A percentile compares a stretch with the other conserved stretches of the same genome.
These are phyloP conservation scores for Clitoria ternatea DNA, from an alignment of 306 rosid species.

Conservation along the genomic window DNA sequence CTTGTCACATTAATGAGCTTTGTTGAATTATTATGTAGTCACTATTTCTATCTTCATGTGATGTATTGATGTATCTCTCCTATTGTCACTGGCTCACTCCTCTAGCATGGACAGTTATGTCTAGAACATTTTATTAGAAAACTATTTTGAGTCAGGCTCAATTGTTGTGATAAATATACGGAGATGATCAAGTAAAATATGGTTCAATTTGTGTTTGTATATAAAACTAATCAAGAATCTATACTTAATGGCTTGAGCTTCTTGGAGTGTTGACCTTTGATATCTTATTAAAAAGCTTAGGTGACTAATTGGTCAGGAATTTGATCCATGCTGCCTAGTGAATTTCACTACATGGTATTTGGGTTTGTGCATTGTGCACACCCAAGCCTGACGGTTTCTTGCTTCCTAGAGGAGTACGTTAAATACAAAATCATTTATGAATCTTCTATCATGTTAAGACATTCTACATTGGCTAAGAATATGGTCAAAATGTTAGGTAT, in stretches of 20 bases:
- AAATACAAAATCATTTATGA: neutral
- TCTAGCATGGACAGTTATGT: neutral
- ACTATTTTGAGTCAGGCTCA: neutral
- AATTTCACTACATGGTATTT: neutral
- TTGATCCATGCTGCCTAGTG: neutral
- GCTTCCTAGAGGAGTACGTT: neutral
- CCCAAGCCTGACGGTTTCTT: neutral
- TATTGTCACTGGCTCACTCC: neutral
- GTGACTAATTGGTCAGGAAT: neutral
- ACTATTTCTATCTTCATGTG: neutral
- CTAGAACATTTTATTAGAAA: neutral
- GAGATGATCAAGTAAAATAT: neutral
- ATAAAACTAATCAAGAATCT: neutral
- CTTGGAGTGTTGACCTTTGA: neutral
- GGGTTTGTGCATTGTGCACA: neutral
- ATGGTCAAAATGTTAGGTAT: too few species aligned
- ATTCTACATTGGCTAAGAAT: too few species aligned
- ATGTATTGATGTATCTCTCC: neutral
- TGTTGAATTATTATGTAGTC: neutral
- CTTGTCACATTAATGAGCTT: neutral
- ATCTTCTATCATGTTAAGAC: neutral
- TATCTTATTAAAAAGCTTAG: neutral
- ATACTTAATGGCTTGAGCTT: neutral
- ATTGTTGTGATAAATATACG: neutral
- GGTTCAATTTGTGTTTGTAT: neutral